These are phyloP conservation scores for Pleurotus djamor DNA, from an alignment of 768 basidiomycete species.

Conservation along the genomic window DNA sequence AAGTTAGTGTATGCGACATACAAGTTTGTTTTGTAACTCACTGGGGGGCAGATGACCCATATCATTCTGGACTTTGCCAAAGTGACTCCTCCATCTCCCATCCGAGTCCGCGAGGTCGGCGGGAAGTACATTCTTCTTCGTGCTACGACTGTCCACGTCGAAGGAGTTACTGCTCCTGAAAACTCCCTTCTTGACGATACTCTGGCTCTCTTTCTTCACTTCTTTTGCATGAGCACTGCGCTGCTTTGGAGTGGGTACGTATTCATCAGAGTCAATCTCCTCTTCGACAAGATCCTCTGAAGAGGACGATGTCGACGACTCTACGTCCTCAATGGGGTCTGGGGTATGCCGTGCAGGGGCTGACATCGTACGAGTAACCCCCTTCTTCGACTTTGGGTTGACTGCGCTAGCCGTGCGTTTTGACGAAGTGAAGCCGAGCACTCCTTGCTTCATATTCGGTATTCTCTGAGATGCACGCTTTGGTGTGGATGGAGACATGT, in stretches of 20 bases:
- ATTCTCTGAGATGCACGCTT: conserved; percentile 4
- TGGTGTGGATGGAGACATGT: conserved; percentile 7
- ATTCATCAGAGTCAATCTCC: not conserved
- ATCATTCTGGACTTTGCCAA: conserved; percentile 41
- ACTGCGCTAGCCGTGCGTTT: conserved; percentile 40
- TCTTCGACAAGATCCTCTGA: not conserved
- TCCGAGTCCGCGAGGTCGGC: conserved; percentile 47
- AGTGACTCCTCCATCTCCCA: conserved; percentile 49
- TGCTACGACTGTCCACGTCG: not conserved
- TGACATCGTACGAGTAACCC: conserved; percentile 9
- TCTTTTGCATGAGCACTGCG: not conserved
- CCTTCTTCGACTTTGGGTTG: conserved; percentile 18
- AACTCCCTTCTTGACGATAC: conserved; percentile 9
- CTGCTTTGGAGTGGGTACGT: not conserved
- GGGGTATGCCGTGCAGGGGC: conserved; percentile 6
- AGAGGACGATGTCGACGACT: not conserved
- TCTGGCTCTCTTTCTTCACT: conserved; percentile 8
- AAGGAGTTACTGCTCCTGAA: not conserved
- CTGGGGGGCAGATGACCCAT: conserved; percentile 60
- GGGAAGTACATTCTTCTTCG: conserved; percentile 11
- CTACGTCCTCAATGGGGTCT: conserved; percentile 5
- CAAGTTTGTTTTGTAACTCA: conserved; percentile 36
- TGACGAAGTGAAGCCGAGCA: conserved; percentile 39
- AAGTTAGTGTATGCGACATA: not conserved
- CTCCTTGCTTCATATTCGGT: conserved; percentile 39